Evolutionary conservation across 306 rosid genomes (phyloP), one percentile per base, ranked within the genome.

Genomic region (Arachis hypogaea): DNA sequence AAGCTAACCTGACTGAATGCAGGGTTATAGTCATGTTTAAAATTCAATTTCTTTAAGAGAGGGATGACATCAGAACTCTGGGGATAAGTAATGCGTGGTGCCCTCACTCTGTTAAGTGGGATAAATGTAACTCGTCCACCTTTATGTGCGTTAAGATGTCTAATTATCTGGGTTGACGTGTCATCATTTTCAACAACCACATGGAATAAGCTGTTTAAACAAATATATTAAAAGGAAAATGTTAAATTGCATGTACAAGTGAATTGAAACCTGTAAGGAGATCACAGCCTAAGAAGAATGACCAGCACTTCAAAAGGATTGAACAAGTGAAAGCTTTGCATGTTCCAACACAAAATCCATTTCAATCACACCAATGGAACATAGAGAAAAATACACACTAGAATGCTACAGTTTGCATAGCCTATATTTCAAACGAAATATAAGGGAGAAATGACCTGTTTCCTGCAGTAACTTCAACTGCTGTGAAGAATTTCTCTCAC

Each of bases 391-490:
- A 64, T 11, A 62, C 52, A 56, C 10, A 29, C 10, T 65, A 18
- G n/a, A 46, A 71, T 54, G 72, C 45, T 33, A 42, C 58, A 41
- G 6, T 0, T 61, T 69, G 29, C 41, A 38, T 14, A 66, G 67
- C 40, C 61, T 6, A 29, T 50, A 33, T 49, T 52, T 62, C 43
- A 59, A 14, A 72, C 57, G 11, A 60, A 59, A 41, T 44, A 61
- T 49, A 16, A 73, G 16, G 6, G 44, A 44, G 10, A 47, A 80
- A 70, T 54, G 9, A 93, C 98, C 98, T 94, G 85, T 91, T 94
- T 82, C 96, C 98, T 1, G 98, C 98, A 46, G 97, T 94, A 66
- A 94, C 97, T 86, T 94, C 97, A 73, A 94, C 98, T 4, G 98
- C 98, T 9, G 94, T 91, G 80, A 91, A 94, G 82, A 91, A 94